Conservation (phyloP, 1,284 basidiomycete species). For the Sporisorium exsertum region DNA sequence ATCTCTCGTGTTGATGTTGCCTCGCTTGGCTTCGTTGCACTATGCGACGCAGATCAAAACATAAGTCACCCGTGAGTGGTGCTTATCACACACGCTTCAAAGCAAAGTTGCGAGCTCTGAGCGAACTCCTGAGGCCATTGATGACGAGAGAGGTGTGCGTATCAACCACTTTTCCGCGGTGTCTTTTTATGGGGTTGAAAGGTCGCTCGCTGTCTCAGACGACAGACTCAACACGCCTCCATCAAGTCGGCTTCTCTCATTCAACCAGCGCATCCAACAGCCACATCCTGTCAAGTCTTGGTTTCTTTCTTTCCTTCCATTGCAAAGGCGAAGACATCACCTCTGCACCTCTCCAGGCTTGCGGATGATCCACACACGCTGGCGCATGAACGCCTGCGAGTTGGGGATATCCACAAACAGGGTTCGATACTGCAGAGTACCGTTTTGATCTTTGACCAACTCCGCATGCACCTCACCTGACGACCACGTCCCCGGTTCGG, state of each 20-base stretch:
- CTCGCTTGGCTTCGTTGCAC: neutral
- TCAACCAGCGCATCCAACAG: neutral
- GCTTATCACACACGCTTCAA: neutral
- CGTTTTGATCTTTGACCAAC: constrained; percentile 60
- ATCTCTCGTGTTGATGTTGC: constrained; percentile 12
- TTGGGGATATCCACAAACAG: constrained; percentile 61
- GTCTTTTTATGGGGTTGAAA: too few species aligned
- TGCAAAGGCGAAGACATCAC: constrained; percentile 2
- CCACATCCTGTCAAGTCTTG: too few species aligned
- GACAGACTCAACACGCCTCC: too few species aligned
- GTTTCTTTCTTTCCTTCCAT: neutral
- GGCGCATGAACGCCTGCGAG: constrained; percentile 46
- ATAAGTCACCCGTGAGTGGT: too few species aligned
- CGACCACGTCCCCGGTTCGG: constrained; percentile 57
- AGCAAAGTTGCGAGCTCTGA: neutral
- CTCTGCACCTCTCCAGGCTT: constrained; percentile 52
- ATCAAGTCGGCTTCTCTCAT: too few species aligned
- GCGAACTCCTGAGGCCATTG: neutral
- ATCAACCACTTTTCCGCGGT: neutral
- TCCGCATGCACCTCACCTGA: constrained; percentile 62
- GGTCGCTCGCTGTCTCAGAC: too few species aligned
- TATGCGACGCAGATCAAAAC: neutral
- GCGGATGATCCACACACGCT: constrained; percentile 53
- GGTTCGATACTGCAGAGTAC: constrained; percentile 54
- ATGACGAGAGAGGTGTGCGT: neutral